These are phyloP conservation scores for Glycine soja DNA, from an alignment of 306 rosid species.

Conservation along the genomic window DNA sequence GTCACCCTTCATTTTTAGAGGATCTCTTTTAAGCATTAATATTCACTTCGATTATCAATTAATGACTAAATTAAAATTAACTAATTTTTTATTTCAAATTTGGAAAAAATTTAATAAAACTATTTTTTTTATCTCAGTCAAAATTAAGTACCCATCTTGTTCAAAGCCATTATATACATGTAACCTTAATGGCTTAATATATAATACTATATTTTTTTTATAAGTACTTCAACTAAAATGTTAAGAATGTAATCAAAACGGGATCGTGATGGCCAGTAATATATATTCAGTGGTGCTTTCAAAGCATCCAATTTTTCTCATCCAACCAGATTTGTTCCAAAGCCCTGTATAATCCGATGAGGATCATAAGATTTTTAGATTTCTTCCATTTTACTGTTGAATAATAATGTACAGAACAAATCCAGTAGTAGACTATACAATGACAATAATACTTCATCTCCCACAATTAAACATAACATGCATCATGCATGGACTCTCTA, in stretches of 20 bases:
- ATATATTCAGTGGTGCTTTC: neutral
- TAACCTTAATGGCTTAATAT: too few relatives aligned
- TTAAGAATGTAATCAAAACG: neutral
- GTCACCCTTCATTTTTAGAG: too few relatives aligned
- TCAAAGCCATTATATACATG: neutral
- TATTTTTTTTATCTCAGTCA: neutral
- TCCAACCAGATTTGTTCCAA: neutral
- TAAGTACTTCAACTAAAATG: neutral
- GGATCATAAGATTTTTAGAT: conserved; percentile 43
- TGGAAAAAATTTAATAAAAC: neutral
- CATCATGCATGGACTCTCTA: conserved; percentile 44
- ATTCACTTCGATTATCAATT: neutral
- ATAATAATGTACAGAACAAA: conserved; percentile 54
- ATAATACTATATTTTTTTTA: neutral
- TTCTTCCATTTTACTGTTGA: conserved; percentile 48
- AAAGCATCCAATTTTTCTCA: conserved; percentile 14
- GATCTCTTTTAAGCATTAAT: neutral
- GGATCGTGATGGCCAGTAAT: neutral
- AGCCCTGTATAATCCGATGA: neutral
- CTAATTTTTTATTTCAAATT: neutral
- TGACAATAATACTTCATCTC: conserved; percentile 49
- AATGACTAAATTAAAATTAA: neutral
- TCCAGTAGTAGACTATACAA: conserved; percentile 44
- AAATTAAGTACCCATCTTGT: neutral
- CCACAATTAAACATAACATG: conserved; percentile 37